Evolutionary conservation across 148 eudicot genomes (phyloP).

Genomic region (Agrostemma githago): DNA sequence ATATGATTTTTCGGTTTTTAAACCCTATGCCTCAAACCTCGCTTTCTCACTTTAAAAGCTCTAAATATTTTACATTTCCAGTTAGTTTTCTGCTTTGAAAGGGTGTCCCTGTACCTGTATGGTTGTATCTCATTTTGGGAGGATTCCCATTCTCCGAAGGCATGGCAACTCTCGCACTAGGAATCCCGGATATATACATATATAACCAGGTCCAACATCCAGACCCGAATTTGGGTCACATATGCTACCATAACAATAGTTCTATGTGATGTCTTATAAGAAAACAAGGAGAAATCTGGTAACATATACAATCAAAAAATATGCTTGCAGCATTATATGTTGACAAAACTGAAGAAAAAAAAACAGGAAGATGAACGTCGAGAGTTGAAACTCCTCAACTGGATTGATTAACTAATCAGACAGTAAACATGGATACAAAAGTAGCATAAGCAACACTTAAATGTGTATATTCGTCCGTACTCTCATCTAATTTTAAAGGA

Average conservation of each 20-base stretch:
- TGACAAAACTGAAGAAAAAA: neutral
- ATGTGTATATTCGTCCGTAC: neutral
- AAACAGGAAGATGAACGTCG: neutral
- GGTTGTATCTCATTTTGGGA: neutral
- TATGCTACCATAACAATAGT: neutral
- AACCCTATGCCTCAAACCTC: too few relatives aligned
- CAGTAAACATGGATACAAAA: constrained; percentile 1
- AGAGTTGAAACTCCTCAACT: neutral
- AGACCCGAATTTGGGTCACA: neutral
- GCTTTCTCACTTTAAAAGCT: neutral
- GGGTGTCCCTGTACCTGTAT: neutral
- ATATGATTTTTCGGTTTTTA: neutral
- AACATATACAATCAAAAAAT: neutral
- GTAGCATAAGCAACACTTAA: neutral
- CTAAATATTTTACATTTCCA: neutral
- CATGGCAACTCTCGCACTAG: neutral
- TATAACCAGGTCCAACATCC: neutral
- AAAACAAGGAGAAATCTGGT: neutral
- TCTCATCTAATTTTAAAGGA: constrained; percentile 34
- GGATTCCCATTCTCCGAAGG: neutral
- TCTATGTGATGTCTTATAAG: neutral
- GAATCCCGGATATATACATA: neutral
- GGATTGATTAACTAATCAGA: neutral
- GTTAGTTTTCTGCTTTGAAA: neutral
- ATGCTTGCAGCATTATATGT: neutral